Conservation (phyloP, 208 protist species). For the Acanthamoeba healyi region DNA sequence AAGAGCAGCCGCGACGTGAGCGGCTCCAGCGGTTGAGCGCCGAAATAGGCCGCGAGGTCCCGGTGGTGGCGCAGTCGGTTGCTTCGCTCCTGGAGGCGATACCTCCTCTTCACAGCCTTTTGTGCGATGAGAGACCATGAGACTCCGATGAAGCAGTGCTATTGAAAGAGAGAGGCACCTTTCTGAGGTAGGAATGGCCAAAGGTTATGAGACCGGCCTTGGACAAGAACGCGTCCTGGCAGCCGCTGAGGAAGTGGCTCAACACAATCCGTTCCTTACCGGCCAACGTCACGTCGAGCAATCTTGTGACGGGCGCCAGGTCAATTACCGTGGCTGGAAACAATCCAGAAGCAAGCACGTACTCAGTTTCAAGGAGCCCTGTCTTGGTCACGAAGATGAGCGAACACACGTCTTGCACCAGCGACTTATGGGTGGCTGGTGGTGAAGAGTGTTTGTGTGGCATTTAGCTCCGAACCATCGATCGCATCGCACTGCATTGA, state of each 20-base stretch:
- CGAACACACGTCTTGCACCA: constrained; percentile 35
- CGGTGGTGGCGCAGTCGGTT: not conserved
- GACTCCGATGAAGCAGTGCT: not conserved
- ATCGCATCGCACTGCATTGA: too few species aligned
- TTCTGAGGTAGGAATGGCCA: constrained; percentile 41
- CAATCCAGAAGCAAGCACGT: not conserved
- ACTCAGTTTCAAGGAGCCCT: constrained; percentile 41
- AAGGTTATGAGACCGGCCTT: constrained; percentile 17
- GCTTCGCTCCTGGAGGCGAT: not conserved
- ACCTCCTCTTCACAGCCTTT: constrained; percentile 12
- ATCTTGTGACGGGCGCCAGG: not conserved
- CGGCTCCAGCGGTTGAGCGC: not conserved
- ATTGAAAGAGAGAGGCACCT: not conserved
- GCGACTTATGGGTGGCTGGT: not conserved
- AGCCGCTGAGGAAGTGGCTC: constrained; percentile 42
- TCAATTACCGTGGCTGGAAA: too few species aligned
- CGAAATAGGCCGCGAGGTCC: constrained; percentile 4
- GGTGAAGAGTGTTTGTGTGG: too few species aligned
- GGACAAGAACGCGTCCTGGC: constrained; percentile 20
- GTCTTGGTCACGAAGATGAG: constrained; percentile 32
- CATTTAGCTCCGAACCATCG: too few species aligned
- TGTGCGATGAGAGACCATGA: not conserved
- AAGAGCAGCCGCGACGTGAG: constrained; percentile 6
- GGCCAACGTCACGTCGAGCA: constrained; percentile 16
- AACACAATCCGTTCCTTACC: constrained; percentile 17